A percentile compares a stretch with the other conserved stretches of the same genome.
These are phyloP conservation scores for Mortierella hygrophila DNA, from an alignment of 192 early-diverging fungal genomes.

Conservation along the genomic window DNA sequence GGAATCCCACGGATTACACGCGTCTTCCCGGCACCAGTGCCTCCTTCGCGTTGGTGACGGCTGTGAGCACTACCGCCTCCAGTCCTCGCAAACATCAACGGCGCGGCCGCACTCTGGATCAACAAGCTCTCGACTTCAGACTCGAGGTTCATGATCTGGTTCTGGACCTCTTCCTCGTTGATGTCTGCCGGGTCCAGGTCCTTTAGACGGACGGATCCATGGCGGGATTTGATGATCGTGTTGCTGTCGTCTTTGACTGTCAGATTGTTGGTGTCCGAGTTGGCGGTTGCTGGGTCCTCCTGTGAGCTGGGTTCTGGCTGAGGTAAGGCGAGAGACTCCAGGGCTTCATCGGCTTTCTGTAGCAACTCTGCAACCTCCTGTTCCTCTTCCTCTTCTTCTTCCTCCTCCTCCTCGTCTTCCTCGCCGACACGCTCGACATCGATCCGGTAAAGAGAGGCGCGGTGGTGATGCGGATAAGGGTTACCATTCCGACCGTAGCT, in stretches of 20 bases:
- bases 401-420: conserved; percentile 48
- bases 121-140: conserved; percentile 46
- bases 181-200: conserved; percentile 35
- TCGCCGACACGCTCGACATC: conserved; percentile 52
- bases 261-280: not conserved
- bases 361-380: not conserved
- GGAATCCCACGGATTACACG: conserved; percentile 32
- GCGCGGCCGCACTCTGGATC: conserved; percentile 21
- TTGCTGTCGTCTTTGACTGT: too few relatives aligned
- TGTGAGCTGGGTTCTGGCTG: not conserved
- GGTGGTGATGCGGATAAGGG: conserved; percentile 34
- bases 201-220: conserved; percentile 22
- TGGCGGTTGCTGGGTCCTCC: not conserved
- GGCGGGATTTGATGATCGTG: conserved; percentile 10
- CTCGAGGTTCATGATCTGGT: conserved; percentile 47
- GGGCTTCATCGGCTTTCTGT: conserved; percentile 8
- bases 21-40: conserved; percentile 25
- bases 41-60: conserved; percentile 1
- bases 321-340: not conserved
- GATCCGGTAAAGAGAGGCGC: conserved; percentile 44
- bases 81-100: conserved; percentile 21
- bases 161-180: conserved; percentile 37
- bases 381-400: conserved; percentile 24
- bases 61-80: not conserved
- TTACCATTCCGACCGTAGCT: conserved; percentile 16